These are phyloP conservation scores for Penicillium freii DNA, from an alignment of 2,329 filamentous ascomycete genomes.

Conservation along the genomic window DNA sequence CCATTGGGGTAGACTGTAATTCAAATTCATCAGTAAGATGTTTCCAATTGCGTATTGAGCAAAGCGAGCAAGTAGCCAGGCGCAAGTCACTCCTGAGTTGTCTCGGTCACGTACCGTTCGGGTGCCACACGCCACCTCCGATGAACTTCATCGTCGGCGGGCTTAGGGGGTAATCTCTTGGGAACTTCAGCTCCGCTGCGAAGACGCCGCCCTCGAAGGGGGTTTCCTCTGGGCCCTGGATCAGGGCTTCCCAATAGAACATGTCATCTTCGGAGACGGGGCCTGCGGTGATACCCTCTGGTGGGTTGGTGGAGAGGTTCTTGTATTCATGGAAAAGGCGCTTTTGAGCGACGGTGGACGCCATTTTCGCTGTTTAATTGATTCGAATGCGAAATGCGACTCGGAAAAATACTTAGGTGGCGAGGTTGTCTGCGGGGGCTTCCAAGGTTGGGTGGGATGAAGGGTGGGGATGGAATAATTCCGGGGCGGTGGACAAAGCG, in stretches of 20 bases:
- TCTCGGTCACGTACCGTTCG: slow-evolving; percentile 68
- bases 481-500: slow-evolving; percentile 10
- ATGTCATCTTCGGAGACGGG: slow-evolving; percentile 93
- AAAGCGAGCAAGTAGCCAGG: not conserved
- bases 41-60: not conserved
- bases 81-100: not conserved
- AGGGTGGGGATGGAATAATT: slow-evolving; percentile 8
- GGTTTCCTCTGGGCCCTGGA: slow-evolving; percentile 91
- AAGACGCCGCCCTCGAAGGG: slow-evolving; percentile 96
- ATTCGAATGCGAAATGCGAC: not conserved
- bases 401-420: not conserved
- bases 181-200: slow-evolving; percentile 90
- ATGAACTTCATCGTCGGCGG: slow-evolving; percentile 96
- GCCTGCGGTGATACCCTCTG: slow-evolving; percentile 95
- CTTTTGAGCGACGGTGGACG: slow-evolving; percentile 57
- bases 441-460: not conserved
- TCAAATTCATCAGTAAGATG: not conserved
- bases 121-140: slow-evolving; percentile 85
- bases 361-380: slow-evolving; percentile 36
- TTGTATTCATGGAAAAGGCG: slow-evolving; percentile 97
- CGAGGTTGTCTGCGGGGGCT: not conserved
- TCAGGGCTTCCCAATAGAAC: slow-evolving; percentile 92
- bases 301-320: slow-evolving; percentile 86
- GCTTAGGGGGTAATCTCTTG: slow-evolving; percentile 93
- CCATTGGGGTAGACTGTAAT: slow-evolving; percentile 80